phyloP scores from a whole-genome alignment of 164 flowering plant genomes.

The Tetrastigma voinierianum region DNA sequence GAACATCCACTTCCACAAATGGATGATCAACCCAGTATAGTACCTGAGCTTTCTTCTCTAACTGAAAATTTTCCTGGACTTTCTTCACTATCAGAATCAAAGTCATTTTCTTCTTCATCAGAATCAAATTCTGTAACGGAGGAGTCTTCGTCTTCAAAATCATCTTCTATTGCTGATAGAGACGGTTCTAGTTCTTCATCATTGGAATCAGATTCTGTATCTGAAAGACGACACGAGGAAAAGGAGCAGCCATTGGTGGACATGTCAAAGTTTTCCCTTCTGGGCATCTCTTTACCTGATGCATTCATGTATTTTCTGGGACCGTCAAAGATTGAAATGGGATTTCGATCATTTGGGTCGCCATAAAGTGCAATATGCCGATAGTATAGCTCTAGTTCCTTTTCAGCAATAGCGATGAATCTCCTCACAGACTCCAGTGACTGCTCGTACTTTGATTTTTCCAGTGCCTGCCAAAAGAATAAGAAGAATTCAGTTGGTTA shows the following conservation, averaged over 20 bases:
- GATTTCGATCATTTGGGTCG: constrained; percentile 53
- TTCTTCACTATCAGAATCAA: constrained; percentile 17
- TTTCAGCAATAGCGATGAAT: constrained; percentile 81
- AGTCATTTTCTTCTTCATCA: constrained; percentile 3
- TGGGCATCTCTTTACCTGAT: constrained; percentile 5
- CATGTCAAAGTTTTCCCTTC: constrained; percentile 10
- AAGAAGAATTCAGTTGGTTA: not conserved
- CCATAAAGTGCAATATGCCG: constrained; percentile 86
- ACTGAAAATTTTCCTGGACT: not conserved
- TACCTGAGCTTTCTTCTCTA: not conserved
- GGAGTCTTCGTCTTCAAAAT: constrained; percentile 23
- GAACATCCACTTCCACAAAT: not conserved
- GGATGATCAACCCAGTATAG: not conserved
- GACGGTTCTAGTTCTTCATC: constrained; percentile 13
- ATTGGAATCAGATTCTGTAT: constrained; percentile 14
- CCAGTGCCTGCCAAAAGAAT: constrained; percentile 59
- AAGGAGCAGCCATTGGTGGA: constrained; percentile 10
- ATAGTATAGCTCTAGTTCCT: constrained; percentile 84
- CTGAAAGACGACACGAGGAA: constrained; percentile 18
- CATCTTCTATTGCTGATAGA: constrained; percentile 29
- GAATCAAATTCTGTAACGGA: constrained; percentile 30
- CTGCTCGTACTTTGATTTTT: constrained; percentile 91
- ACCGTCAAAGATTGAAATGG: constrained; percentile 32
- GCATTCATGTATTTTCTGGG: constrained; percentile 24
- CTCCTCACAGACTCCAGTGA: constrained; percentile 84